phyloP scores from a whole-genome alignment of 2,329 filamentous ascomycete genomes.

The Gyromitra esculenta region DNA sequence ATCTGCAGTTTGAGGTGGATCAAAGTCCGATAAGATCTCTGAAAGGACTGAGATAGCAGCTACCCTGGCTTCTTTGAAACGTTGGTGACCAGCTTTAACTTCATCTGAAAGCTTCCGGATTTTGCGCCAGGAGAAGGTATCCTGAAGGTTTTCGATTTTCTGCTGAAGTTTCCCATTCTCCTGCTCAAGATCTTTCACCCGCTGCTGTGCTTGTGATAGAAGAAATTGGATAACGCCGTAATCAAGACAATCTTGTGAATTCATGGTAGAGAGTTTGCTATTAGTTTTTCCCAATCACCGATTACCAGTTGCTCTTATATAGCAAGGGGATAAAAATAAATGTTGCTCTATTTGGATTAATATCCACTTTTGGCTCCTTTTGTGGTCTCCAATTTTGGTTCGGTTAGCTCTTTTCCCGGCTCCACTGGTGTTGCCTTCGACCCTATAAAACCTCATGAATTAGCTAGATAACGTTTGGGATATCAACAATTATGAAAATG shows the following conservation, averaged over 20 bases:
- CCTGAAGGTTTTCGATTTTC: too few species aligned
- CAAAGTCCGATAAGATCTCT: conserved; percentile 10
- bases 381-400: not conserved
- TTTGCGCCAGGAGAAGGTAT: conserved; percentile 9
- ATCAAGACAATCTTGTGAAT: too few species aligned
- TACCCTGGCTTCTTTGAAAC: conserved; percentile 4
- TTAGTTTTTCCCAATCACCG: too few species aligned
- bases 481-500: not conserved
- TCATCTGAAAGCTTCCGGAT: conserved; percentile 5
- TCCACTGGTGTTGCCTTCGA: too few species aligned
- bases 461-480: too few species aligned
- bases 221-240: not conserved
- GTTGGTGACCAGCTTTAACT: conserved; percentile 11
- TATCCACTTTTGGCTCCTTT: not conserved
- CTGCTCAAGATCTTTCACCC: not conserved
- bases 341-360: not conserved
- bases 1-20: not conserved
- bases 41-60: conserved; percentile 6
- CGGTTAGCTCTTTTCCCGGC: too few species aligned
- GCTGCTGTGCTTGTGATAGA: not conserved
- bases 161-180: not conserved
- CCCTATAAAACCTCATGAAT: too few species aligned
- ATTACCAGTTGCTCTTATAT: too few species aligned
- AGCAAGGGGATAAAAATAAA: not conserved
- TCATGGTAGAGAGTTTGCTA: too few species aligned